Conservation (phyloP, 495 filamentous ascomycete genomes). For the Darksidea phi region DNA sequence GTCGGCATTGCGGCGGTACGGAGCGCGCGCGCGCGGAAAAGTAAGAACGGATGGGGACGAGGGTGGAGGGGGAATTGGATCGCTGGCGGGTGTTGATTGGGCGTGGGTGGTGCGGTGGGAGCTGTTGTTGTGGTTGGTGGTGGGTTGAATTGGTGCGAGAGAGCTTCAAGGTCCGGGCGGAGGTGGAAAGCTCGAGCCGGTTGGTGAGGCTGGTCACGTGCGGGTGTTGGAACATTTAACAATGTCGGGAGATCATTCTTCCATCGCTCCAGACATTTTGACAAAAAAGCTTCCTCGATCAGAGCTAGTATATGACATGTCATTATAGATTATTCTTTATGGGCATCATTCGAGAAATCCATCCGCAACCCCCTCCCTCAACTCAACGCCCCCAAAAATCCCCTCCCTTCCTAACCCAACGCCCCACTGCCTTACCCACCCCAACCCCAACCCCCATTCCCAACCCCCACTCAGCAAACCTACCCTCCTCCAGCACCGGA, state of each 20-base stretch:
- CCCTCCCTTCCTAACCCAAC: too few relatives aligned
- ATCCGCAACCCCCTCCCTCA: slow-evolving; percentile 1
- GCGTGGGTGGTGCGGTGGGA: too few relatives aligned
- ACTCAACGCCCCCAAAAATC: slow-evolving; percentile 3
- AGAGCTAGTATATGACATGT: too few relatives aligned
- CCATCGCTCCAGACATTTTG: too few relatives aligned
- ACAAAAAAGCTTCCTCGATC: too few relatives aligned
- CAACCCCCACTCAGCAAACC: slow-evolving; percentile 23
- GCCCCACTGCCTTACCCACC: slow-evolving; percentile 14
- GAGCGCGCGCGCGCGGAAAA: background rate
- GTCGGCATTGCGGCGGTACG: slow-evolving; percentile 64
- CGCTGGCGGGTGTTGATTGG: background rate
- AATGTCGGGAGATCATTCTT: too few relatives aligned
- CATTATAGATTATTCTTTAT: too few relatives aligned
- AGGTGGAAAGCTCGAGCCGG: background rate
- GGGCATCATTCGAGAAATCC: too few relatives aligned
- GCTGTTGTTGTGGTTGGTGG: too few relatives aligned
- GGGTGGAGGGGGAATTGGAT: background rate
- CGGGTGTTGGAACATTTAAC: too few relatives aligned
- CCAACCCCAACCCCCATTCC: slow-evolving; percentile 9
- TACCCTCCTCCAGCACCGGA: slow-evolving; percentile 32
- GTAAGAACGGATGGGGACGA: background rate
- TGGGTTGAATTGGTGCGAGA: too few relatives aligned
- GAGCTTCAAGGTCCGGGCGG: background rate
- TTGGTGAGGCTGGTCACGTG: background rate